phyloP scores from a whole-genome alignment of 1,139 yeast species.

The Chernovozyma sophiae-reginae region DNA sequence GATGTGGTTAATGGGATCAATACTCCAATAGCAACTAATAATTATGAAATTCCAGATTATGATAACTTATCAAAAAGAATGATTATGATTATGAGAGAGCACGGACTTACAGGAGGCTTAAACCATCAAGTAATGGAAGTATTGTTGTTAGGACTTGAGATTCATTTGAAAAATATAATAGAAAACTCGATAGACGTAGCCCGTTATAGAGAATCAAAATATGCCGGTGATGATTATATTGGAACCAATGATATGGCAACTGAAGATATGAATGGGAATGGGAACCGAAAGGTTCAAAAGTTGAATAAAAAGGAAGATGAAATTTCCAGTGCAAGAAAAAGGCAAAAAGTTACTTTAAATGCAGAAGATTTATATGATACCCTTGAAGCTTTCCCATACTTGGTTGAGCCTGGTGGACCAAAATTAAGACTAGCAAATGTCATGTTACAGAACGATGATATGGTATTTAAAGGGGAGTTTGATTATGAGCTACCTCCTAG shows the following conservation, averaged over 20 bases:
- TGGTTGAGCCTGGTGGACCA: conserved; percentile 67
- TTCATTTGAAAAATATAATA: conserved; percentile 68
- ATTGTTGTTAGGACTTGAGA: conserved; percentile 73
- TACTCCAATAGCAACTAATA: conserved; percentile 75
- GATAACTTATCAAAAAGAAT: conserved; percentile 67
- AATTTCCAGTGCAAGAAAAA: conserved; percentile 9
- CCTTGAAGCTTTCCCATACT: conserved; percentile 59
- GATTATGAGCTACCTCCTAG: conserved; percentile 43
- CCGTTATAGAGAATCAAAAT: conserved; percentile 53
- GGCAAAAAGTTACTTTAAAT: conserved; percentile 40
- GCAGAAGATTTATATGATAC: conserved; percentile 67
- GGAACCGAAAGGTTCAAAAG: not conserved
- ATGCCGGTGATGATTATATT: conserved; percentile 42
- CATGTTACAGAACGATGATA: conserved; percentile 57
- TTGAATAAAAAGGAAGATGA: conserved; percentile 13
- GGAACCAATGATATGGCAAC: too few species aligned
- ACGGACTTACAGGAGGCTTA: conserved; percentile 83
- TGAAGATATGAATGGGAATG: conserved; percentile 3
- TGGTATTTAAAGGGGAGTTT: conserved; percentile 27
- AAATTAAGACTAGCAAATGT: conserved; percentile 47
- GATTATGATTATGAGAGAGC: conserved; percentile 82
- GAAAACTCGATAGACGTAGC: conserved; percentile 75
- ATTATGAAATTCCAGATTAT: conserved; percentile 77
- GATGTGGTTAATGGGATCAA: conserved; percentile 89
- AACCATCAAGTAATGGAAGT: conserved; percentile 72